phyloP scores from a whole-genome alignment of 177 flowering plant genomes.

The Vitis hybrid region DNA sequence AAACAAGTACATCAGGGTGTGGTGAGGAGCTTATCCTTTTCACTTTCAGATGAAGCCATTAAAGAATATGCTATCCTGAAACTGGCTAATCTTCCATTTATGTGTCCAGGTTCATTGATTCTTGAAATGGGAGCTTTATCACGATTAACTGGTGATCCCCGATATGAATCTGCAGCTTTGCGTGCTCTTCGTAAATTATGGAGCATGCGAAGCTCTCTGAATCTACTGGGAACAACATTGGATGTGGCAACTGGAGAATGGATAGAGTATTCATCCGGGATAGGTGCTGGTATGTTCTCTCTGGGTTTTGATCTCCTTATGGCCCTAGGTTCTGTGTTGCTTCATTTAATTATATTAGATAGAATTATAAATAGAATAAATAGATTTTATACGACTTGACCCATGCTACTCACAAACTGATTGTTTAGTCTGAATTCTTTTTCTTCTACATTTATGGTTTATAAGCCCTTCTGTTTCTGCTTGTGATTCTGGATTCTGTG shows the following conservation, averaged over 20 bases:
- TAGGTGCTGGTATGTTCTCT: conserved; percentile 81
- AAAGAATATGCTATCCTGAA: conserved; percentile 16
- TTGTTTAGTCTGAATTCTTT: conserved; percentile 1
- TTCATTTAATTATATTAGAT: not conserved
- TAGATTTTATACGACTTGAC: too few species aligned
- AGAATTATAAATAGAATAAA: too few species aligned
- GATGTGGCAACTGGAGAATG: conserved; percentile 93
- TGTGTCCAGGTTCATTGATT: conserved; percentile 82
- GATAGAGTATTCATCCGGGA: conserved; percentile 91
- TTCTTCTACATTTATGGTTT: conserved; percentile 6
- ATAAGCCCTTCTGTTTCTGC: conserved; percentile 1
- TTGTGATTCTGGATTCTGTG: conserved; percentile 5
- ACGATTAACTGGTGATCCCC: conserved; percentile 82
- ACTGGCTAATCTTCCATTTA: conserved; percentile 17
- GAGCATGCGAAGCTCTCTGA: conserved; percentile 95
- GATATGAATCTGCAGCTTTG: conserved; percentile 79
- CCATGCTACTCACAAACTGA: not conserved
- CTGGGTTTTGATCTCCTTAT: not conserved
- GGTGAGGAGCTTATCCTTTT: conserved; percentile 49
- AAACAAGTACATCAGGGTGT: conserved; percentile 98
- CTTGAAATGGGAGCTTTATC: conserved; percentile 99
- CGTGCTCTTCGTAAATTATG: conserved; percentile 92
- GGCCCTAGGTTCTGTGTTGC: not conserved
- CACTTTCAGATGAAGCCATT: conserved; percentile 9
- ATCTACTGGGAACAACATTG: conserved; percentile 87